A percentile compares a stretch with the other conserved stretches of the same genome.
Evolutionary conservation across 2,329 filamentous ascomycete species (phyloP).

Genomic region (Fusarium tricinctum): DNA sequence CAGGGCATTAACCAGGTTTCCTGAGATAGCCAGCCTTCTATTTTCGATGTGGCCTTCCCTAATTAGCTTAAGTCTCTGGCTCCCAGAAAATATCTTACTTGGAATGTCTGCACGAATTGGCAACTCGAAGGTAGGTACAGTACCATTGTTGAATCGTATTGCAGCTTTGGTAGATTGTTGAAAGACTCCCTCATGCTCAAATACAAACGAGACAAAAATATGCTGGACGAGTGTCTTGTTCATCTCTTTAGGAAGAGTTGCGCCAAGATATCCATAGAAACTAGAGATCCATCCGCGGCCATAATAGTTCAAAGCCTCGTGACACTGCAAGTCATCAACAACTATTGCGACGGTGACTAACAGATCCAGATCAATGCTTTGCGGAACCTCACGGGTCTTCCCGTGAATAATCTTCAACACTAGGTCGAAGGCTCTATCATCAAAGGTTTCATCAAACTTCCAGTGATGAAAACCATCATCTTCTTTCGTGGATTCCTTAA

Average conservation of each 20-base stretch:
- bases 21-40: rapidly evolving
- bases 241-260: rapidly evolving
- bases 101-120: neutral
- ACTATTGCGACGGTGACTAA: neutral
- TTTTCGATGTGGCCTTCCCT: neutral
- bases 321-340: neutral
- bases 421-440: neutral
- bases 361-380: rapidly evolving
- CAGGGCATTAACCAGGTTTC: neutral
- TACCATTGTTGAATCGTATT: neutral
- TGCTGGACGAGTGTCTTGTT: neutral
- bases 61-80: neutral
- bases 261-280: rapidly evolving
- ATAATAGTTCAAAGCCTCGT: neutral
- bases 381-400: neutral
- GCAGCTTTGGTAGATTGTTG: rapidly evolving
- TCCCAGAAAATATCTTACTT: neutral
- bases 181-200: rapidly evolving
- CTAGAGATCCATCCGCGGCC: neutral
- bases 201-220: neutral
- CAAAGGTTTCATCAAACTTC: neutral
- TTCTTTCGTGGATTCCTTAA: slow-evolving; percentile 7
- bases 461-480: slow-evolving; percentile 11
- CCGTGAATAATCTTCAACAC: slow-evolving; percentile 7
- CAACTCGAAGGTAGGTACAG: neutral